phyloP scores from a whole-genome alignment of 306 rosid genomes.

The Rosa persica region DNA sequence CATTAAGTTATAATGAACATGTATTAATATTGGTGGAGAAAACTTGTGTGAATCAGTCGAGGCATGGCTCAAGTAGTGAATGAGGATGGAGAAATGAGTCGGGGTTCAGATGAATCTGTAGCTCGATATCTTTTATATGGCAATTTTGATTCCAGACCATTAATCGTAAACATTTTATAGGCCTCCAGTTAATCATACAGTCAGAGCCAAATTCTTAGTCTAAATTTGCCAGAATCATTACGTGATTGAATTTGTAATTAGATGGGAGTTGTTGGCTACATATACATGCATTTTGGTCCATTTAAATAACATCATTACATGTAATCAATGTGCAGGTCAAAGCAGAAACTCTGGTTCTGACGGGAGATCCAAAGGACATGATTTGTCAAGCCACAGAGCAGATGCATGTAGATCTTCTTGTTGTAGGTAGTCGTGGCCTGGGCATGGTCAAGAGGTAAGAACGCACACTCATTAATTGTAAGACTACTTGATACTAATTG shows the following conservation, averaged over 20 bases:
- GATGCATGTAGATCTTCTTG: conserved; percentile 58
- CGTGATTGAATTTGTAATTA: no score
- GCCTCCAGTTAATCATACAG: no score
- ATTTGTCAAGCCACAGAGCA: conserved; percentile 68
- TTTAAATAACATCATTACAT: neutral
- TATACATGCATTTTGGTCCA: neutral
- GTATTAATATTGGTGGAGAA: neutral
- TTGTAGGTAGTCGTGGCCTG: conserved; percentile 78
- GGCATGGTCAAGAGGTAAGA: conserved; percentile 58
- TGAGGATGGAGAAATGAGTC: no score
- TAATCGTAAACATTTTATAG: no score
- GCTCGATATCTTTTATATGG: no score
- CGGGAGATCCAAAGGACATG: conserved; percentile 73
- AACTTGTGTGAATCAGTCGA: no score
- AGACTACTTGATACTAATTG: no score
- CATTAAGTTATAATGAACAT: neutral
- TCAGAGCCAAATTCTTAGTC: no score
- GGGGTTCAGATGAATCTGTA: neutral
- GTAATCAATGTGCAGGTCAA: conserved; percentile 40
- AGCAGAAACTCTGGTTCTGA: conserved; percentile 50
- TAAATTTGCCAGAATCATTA: no score
- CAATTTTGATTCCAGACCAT: no score
- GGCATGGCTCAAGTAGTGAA: no score
- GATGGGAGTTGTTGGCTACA: neutral
- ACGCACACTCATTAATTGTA: no score